Evolutionary conservation across 2,329 filamentous ascomycete genomes (phyloP), one percentile per base, ranked within the genome.

Genomic region (Colletotrichum sp.): DNA sequence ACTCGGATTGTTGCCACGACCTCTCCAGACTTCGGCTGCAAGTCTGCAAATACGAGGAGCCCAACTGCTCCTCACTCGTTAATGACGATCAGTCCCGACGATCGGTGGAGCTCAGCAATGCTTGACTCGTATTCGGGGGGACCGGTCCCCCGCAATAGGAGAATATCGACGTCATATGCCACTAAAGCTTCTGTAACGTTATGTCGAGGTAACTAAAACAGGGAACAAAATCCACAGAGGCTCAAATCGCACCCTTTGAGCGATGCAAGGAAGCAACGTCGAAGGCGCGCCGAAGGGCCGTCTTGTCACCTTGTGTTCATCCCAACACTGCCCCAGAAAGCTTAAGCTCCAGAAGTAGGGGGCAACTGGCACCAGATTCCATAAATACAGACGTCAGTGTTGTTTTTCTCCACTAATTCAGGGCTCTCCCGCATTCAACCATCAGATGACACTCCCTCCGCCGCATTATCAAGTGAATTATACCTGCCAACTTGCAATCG

Each of bases 81-180:
- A 73, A 69, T 69, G 73, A 73, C 57, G 71, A 73, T 73, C 70
- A 48, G 34, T 48, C n/a, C 32, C 13, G 64, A 52, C 58, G 64
- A 73, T 73, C 73, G 52, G 64, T 69, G 70, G 70, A 64, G 10
- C 26, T 21, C 28, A 32, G 21, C 21, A 16, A 16, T 60, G 64
- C 64, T 61, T 43, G 34, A 24, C 73, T 75, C 73, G 70, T 68
- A 64, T 75, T 69, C 38, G 58, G 67, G 28, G 67, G 36, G n/a
- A 18, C 73, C 28, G 21, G 18, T 24, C 60, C 64, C 43, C 63
- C 67, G 55, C 67, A 60, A 48, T 69, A 63, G 57, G 67, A 43
- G 67, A 70, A 70, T 52, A 70, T 34, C 57, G 55, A 63, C 67
- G 67, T 70, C 57, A 70, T 63, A 70, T 63, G 16, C 36, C 57